These are phyloP conservation scores for Chenopodium berlandieri DNA, from an alignment of 148 eudicot genomes.

Conservation along the genomic window DNA sequence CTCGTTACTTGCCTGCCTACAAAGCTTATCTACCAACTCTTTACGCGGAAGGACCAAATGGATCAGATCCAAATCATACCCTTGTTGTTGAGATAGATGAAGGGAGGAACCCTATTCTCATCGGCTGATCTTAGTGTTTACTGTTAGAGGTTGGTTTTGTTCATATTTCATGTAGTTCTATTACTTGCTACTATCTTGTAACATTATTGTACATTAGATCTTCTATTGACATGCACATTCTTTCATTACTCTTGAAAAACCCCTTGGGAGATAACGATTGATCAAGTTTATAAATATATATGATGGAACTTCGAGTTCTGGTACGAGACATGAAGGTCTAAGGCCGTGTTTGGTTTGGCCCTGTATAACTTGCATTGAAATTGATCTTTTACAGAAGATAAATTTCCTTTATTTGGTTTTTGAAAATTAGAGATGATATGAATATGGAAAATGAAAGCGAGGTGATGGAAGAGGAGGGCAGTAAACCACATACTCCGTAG, in stretches of 20 bases:
- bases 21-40: slow-evolving; percentile 90
- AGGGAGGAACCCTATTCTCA: slow-evolving; percentile 81
- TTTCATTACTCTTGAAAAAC: background rate
- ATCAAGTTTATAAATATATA: no score
- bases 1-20: slow-evolving; percentile 94
- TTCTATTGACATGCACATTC: background rate
- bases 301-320: background rate
- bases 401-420: background rate
- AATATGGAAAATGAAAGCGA: no score
- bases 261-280: background rate
- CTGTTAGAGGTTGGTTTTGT: slow-evolving; percentile 3
- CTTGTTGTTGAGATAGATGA: slow-evolving; percentile 89
- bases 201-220: background rate
- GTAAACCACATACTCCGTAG: no score
- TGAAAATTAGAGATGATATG: no score
- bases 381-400: background rate
- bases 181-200: background rate
- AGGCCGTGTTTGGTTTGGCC: no score
- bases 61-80: slow-evolving; percentile 63
- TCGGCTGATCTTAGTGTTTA: background rate
- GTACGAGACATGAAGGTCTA: background rate
- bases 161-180: background rate
- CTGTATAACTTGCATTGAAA: no score
- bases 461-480: no score
- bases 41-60: slow-evolving; percentile 84